A percentile compares a stretch with the other conserved stretches of the same genome.
Conservation (phyloP, 2,329 filamentous ascomycete species). For the Ophiostoma piceae region DNA sequence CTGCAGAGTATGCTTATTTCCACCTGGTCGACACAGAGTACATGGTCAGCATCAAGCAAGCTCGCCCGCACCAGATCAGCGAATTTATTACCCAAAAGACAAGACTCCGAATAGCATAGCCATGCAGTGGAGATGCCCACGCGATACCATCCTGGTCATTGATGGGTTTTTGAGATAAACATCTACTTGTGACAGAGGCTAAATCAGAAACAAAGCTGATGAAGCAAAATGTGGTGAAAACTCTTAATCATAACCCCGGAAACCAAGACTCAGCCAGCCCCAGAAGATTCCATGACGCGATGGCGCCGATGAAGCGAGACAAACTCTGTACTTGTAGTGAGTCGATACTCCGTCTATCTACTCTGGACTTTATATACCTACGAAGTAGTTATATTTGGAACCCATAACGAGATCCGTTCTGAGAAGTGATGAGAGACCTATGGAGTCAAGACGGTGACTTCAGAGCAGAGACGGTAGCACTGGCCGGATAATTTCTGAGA, state of each 20-base stretch:
- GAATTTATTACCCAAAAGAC: not conserved
- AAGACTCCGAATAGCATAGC: not conserved
- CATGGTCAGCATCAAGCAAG: not conserved
- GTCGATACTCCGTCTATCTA: no score
- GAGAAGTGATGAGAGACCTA: not conserved
- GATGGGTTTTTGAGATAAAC: not conserved
- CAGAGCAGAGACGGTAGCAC: not conserved
- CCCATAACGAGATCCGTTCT: not conserved
- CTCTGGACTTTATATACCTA: no score
- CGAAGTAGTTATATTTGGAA: not conserved
- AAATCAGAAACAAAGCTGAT: not conserved
- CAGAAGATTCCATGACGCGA: constrained; percentile 4
- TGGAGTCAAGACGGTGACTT: not conserved
- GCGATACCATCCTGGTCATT: not conserved
- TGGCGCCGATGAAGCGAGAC: constrained; percentile 1
- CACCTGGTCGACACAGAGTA: not conserved
- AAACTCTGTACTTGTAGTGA: no score
- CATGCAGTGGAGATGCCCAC: constrained; percentile 2
- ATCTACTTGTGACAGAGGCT: not conserved
- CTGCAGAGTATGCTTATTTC: not conserved
- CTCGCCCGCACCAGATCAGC: not conserved
- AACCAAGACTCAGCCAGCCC: constrained; percentile 3
- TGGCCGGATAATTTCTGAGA: not conserved
- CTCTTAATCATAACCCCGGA: constrained; percentile 2
- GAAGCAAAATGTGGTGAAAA: not conserved